Evolutionary conservation across 306 rosid genomes (phyloP), one percentile per base, ranked within the genome.

Genomic region (Prunus mira): DNA sequence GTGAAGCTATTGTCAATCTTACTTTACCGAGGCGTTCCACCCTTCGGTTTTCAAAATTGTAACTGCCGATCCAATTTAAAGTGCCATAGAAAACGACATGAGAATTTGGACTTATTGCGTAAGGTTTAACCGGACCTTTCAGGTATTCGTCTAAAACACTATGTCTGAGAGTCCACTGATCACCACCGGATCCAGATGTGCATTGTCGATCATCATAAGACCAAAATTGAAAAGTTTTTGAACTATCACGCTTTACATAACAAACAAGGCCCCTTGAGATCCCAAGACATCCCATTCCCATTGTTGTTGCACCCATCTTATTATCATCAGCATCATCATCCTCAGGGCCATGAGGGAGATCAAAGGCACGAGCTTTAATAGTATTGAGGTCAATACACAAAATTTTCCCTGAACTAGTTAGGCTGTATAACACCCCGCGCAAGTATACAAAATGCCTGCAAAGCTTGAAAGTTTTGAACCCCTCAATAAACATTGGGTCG

Each of bases 211-310:
- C 72, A 45, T 46, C 41, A 24, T 43, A 6, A 45, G 22, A n/a
- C 71, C 71, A 45, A 22, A 67, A 18, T 30, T 7, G 30, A 10
- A 5, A 41, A 13, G 8, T n/a, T 12, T 15, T 22, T 12, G 71
- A 66, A 3, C 6, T 19, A n/a, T 65, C 50, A 9, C 34, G 34
- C 34, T 46, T 43, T 2, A 67, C 14, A 67, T 12, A 67, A n/a
- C 30, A 43, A 30, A 67, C 54, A 43, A 3, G 15, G 18, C 7
- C 34, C 71, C 20, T 43, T 14, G 71, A 67, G 5, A 67, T 54
- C 34, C 66, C 76, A 71, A 71, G 22, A 55, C 76, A 54, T 32
- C 5, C 38, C 38, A 32, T 32, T 32, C 38, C 56, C 65, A 49
- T 50, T 51, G 56, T 54, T 17, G n/a, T 54, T 17, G n/a, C 52